A percentile compares a stretch with the other conserved stretches of the same genome.
Conservation (phyloP, 495 filamentous ascomycete species). For the Podospora sp. region DNA sequence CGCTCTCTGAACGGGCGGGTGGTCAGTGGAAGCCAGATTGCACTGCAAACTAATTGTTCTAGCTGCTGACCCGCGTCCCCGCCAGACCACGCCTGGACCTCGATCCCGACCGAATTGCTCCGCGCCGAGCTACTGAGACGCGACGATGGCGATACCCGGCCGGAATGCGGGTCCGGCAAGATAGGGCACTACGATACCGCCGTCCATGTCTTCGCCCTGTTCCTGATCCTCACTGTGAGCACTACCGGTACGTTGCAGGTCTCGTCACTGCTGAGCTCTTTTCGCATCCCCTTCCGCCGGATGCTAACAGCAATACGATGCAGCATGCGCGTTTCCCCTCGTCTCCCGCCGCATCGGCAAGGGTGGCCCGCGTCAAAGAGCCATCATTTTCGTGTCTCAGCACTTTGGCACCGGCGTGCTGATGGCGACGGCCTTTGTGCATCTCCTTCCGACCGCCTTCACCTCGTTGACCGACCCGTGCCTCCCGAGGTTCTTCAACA, state of each 20-base stretch:
- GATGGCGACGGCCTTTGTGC: slow-evolving; percentile 88
- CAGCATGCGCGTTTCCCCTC: slow-evolving; percentile 64
- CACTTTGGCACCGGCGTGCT: slow-evolving; percentile 88
- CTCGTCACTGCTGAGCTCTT: neutral
- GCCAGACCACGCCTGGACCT: slow-evolving; percentile 45
- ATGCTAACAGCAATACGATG: slow-evolving; percentile 1
- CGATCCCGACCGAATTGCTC: slow-evolving; percentile 53
- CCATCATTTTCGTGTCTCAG: slow-evolving; percentile 71
- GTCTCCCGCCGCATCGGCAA: slow-evolving; percentile 53
- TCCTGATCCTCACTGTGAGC: slow-evolving; percentile 73
- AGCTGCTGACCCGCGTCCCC: slow-evolving; percentile 10
- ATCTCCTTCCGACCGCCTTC: slow-evolving; percentile 82
- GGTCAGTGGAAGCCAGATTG: slow-evolving; percentile 16
- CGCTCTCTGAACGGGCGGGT: slow-evolving; percentile 17
- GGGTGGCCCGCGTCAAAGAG: slow-evolving; percentile 45
- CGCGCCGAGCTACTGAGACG: slow-evolving; percentile 55
- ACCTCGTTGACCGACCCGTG: slow-evolving; percentile 78
- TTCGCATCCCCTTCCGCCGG: slow-evolving; percentile 19
- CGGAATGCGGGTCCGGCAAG: slow-evolving; percentile 64
- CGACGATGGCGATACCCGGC: slow-evolving; percentile 43
- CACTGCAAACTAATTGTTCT: neutral
- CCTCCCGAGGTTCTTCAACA: slow-evolving; percentile 72
- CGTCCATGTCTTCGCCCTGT: slow-evolving; percentile 74
- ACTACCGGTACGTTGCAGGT: slow-evolving; percentile 65
- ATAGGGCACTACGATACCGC: slow-evolving; percentile 65